Evolutionary conservation across 2,329 filamentous ascomycete genomes (phyloP).

Genomic region (Cercospora canescens): DNA sequence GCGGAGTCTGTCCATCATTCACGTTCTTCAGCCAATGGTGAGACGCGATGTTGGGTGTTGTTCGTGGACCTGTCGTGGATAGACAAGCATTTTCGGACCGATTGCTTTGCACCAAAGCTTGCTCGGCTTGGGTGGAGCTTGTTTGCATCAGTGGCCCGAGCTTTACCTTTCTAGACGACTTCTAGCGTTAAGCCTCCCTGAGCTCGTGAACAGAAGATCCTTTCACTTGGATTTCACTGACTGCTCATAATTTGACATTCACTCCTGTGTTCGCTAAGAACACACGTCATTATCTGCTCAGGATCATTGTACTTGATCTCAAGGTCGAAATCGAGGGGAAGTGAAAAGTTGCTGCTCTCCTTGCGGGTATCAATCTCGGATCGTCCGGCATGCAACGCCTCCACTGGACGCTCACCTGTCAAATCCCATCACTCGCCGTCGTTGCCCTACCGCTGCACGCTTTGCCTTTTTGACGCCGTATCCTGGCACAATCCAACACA

Average conservation of each 20-base stretch:
- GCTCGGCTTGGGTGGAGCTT: slow-evolving; percentile 13
- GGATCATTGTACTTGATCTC: too few relatives aligned
- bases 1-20: background rate
- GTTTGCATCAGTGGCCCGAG: background rate
- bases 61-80: background rate
- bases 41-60: background rate
- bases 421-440: background rate
- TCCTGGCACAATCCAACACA: background rate
- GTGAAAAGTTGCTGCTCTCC: background rate
- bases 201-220: background rate
- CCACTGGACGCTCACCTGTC: too few relatives aligned
- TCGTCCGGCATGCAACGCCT: background rate
- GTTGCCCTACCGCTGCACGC: background rate
- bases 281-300: too few relatives aligned
- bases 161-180: background rate
- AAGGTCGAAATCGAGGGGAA: background rate
- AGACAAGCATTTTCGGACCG: slow-evolving; percentile 16
- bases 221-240: background rate
- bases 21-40: background rate
- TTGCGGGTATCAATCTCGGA: background rate
- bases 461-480: background rate
- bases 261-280: background rate
- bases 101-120: slow-evolving; percentile 6
- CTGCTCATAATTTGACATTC: background rate
- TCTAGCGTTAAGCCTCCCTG: slow-evolving; percentile 2